Percentiles rank a stretch among this genome's conserved stretches.
Conservation (phyloP, 2,329 filamentous ascomycete genomes). For the Dactylonectria estremocensis region DNA sequence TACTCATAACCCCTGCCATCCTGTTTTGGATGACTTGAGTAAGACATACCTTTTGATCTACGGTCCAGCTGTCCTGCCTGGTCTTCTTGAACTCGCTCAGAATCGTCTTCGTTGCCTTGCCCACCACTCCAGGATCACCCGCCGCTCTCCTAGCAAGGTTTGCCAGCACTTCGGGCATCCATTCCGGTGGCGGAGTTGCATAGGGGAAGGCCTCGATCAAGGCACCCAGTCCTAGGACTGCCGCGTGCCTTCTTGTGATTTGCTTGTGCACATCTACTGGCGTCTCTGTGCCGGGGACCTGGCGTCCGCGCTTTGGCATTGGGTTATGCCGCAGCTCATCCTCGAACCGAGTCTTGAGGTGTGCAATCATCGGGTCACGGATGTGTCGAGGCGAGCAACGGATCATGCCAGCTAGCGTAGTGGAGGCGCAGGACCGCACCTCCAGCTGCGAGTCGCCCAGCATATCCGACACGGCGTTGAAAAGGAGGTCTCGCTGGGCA, state of each 20-base stretch:
- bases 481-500: conserved; percentile 83
- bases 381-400: conserved; percentile 89
- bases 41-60: conserved; percentile 90
- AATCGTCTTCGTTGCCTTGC: conserved; percentile 94
- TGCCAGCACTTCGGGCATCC: conserved; percentile 95
- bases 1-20: neutral
- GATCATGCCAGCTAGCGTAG: conserved; percentile 97
- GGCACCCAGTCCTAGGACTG: conserved; percentile 90
- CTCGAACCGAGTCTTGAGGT: conserved; percentile 86
- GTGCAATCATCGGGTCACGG: conserved; percentile 82
- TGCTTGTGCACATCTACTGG: conserved; percentile 81
- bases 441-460: conserved; percentile 92
- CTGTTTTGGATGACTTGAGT: neutral
- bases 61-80: conserved; percentile 97
- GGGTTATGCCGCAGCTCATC: conserved; percentile 85
- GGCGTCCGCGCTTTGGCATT: conserved; percentile 80
- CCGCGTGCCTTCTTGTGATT: conserved; percentile 87
- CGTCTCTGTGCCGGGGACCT: conserved; percentile 76
- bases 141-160: conserved; percentile 88
- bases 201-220: conserved; percentile 98
- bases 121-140: conserved; percentile 90
- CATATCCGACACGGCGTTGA: conserved; percentile 96
- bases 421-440: conserved; percentile 92
- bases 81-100: conserved; percentile 99
- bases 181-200: conserved; percentile 88